Evolutionary conservation across 75 land plant genomes (phyloP).

Genomic region (Sequoiadendron giganteum): DNA sequence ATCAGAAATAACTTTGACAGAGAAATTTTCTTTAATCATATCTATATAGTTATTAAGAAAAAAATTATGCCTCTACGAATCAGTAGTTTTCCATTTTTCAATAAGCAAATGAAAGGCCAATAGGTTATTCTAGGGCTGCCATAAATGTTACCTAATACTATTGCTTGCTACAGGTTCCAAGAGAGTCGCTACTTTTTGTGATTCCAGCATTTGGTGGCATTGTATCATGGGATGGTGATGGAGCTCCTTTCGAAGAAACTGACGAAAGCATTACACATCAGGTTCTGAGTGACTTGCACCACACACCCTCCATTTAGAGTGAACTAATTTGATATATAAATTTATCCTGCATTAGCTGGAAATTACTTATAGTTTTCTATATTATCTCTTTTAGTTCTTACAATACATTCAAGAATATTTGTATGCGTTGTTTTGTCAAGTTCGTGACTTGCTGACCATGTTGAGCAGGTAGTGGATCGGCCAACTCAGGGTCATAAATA

Average conservation of each 20-base stretch:
- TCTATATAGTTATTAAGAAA: background rate
- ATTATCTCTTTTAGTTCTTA: background rate
- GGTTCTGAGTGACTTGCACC: constrained; percentile 27
- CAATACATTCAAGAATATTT: background rate
- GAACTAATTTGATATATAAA: background rate
- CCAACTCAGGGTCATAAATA: constrained; percentile 73
- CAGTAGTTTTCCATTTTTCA: background rate
- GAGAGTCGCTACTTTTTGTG: constrained; percentile 88
- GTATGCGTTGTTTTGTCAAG: background rate
- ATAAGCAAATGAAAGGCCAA: background rate
- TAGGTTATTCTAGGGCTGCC: background rate
- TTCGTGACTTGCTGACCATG: background rate
- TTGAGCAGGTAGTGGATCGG: constrained; percentile 86
- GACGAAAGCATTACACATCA: constrained; percentile 91
- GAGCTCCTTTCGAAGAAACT: constrained; percentile 72
- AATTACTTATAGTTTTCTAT: background rate
- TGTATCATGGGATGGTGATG: constrained; percentile 98
- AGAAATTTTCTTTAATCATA: background rate
- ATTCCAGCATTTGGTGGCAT: constrained; percentile 90
- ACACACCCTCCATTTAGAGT: background rate
- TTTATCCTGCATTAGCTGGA: constrained; percentile 10
- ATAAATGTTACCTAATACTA: background rate
- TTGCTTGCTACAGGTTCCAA: constrained; percentile 65
- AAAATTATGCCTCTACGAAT: too few relatives aligned
- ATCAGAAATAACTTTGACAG: background rate